phyloP scores from a whole-genome alignment of 108 stramenopile genomes.

The Parmales sp. region DNA sequence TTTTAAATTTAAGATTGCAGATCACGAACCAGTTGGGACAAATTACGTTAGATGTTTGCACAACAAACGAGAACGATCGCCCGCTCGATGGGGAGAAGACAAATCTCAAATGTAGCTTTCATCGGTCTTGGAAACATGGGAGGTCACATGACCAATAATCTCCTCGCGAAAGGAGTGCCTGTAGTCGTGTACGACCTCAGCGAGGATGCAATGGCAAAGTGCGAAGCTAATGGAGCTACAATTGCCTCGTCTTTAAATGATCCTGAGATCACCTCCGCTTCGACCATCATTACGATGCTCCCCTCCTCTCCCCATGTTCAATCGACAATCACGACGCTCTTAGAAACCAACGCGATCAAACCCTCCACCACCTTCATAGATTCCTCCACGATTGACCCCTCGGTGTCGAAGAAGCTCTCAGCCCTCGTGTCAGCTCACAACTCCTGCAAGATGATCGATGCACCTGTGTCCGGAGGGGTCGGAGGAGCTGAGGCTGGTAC shows the following conservation, averaged over 20 bases:
- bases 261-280: slow-evolving; percentile 13
- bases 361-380: slow-evolving; percentile 45
- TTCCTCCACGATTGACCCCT: slow-evolving; percentile 68
- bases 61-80: no score
- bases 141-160: slow-evolving; percentile 65
- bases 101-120: no score
- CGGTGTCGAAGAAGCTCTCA: slow-evolving; percentile 27
- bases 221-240: slow-evolving; percentile 10
- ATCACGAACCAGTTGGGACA: no score
- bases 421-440: slow-evolving; percentile 16
- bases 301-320: slow-evolving; percentile 41
- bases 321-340: not conserved
- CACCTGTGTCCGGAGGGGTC: slow-evolving; percentile 89
- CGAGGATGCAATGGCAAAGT: slow-evolving; percentile 11
- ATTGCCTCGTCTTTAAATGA: slow-evolving; percentile 31
- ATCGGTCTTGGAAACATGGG: slow-evolving; percentile 91
- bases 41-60: no score
- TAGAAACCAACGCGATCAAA: slow-evolving; percentile 21
- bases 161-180: slow-evolving; percentile 28
- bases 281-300: slow-evolving; percentile 63
- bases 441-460: slow-evolving; percentile 43
- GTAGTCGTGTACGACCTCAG: slow-evolving; percentile 39
- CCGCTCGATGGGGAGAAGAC: no score
- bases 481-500: slow-evolving; percentile 74
- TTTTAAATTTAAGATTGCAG: no score